Conservation (phyloP, 176 grass and related monocot species). For the Urochloa ruziziensis region DNA sequence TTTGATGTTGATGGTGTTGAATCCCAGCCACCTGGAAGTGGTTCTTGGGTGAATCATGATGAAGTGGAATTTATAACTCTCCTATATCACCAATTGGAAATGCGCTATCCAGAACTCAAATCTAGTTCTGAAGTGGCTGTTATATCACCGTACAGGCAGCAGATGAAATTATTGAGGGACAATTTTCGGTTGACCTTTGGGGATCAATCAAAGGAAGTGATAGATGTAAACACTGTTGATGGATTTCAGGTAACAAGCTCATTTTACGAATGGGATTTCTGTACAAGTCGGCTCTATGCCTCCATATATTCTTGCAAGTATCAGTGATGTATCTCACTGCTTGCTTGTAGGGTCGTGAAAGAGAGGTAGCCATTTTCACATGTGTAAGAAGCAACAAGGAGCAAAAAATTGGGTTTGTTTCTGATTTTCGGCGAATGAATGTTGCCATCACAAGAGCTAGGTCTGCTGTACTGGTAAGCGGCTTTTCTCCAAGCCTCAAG, state of each 20-base stretch:
- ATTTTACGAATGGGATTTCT: background rate
- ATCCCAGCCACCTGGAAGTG: conserved; percentile 69
- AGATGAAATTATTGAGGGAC: conserved; percentile 77
- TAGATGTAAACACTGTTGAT: conserved; percentile 97
- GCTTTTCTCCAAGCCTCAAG: conserved; percentile 1
- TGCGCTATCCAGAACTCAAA: conserved; percentile 65
- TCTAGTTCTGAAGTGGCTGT: conserved; percentile 69
- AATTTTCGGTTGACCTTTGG: conserved; percentile 80
- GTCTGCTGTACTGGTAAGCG: conserved; percentile 74
- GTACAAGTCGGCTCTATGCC: background rate
- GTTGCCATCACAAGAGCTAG: conserved; percentile 94
- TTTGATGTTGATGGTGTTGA: conserved; percentile 93
- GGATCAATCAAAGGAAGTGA: conserved; percentile 70
- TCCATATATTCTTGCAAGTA: conserved; percentile 14
- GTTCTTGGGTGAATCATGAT: conserved; percentile 85
- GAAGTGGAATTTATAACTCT: conserved; percentile 89
- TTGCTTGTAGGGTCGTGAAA: conserved; percentile 74
- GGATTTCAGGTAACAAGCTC: conserved; percentile 81
- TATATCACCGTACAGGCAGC: conserved; percentile 85
- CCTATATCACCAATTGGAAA: conserved; percentile 73
- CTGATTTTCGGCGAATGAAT: conserved; percentile 97
- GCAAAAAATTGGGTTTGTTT: conserved; percentile 88
- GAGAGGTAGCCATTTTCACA: conserved; percentile 89
- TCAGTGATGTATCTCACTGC: conserved; percentile 17
- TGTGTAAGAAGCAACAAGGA: conserved; percentile 87